A percentile compares a stretch with the other conserved stretches of the same genome.
These are phyloP conservation scores for Xylaria sp. DNA, from an alignment of 2,329 filamentous ascomycete genomes.

Conservation along the genomic window DNA sequence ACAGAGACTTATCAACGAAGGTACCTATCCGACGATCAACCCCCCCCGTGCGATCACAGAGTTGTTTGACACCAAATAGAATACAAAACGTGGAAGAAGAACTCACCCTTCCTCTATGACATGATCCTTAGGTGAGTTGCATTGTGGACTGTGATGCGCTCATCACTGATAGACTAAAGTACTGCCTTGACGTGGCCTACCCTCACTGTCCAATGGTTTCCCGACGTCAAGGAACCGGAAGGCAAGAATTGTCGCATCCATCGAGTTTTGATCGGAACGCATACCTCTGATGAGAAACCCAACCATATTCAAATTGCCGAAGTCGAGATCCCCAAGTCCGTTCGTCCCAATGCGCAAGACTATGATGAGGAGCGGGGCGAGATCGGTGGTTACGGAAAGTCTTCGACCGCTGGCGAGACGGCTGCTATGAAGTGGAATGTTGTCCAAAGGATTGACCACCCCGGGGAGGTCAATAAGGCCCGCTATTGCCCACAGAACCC, in stretches of 20 bases:
- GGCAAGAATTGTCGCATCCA: constrained; percentile 88
- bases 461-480: constrained; percentile 97
- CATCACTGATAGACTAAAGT: constrained; percentile 38
- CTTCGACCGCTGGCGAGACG: constrained; percentile 54
- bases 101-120: constrained; percentile 96
- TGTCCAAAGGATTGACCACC: constrained; percentile 94
- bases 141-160: constrained; percentile 1
- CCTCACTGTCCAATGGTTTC: constrained; percentile 96
- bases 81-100: constrained; percentile 99
- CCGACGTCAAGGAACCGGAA: constrained; percentile 85
- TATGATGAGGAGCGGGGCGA: constrained; percentile 93
- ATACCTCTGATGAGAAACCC: constrained; percentile 81
- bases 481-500: constrained; percentile 97
- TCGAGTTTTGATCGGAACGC: constrained; percentile 88
- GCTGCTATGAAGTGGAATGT: constrained; percentile 84
- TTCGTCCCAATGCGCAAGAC: constrained; percentile 73
- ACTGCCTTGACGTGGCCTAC: constrained; percentile 97
- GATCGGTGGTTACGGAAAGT: constrained; percentile 88
- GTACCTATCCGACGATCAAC: constrained; percentile 44
- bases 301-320: constrained; percentile 96
- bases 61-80: constrained; percentile 54
- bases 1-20: constrained; percentile 93
- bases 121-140: constrained; percentile 77
- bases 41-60: background rate
- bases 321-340: constrained; percentile 85